Conservation (phyloP, 495 filamentous ascomycete species). For the Penicillium angulare region DNA sequence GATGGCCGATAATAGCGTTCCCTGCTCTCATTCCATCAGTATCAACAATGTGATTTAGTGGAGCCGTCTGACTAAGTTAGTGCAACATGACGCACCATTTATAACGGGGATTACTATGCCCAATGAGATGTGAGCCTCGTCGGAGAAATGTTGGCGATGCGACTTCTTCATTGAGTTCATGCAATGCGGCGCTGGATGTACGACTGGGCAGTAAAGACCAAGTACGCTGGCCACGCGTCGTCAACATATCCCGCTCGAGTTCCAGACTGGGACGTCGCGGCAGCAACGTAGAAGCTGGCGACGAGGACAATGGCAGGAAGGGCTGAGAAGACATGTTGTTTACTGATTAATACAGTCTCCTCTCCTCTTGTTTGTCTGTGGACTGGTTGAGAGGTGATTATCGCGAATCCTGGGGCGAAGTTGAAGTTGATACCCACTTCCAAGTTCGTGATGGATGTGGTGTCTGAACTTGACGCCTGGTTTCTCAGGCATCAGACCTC, state of each 20-base stretch:
- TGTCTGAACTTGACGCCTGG: too few relatives aligned
- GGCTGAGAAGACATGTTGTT: constrained; percentile 18
- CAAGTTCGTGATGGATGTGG: too few relatives aligned
- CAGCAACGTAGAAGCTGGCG: constrained; percentile 16
- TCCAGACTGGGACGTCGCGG: constrained; percentile 34
- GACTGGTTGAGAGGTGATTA: too few relatives aligned
- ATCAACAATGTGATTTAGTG: neutral
- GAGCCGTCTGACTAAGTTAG: neutral
- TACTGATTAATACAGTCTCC: neutral
- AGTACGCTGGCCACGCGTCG: constrained; percentile 38
- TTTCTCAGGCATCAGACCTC: too few relatives aligned
- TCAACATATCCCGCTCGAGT: constrained; percentile 33
- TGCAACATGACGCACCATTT: constrained; percentile 27
- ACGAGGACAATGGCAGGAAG: constrained; percentile 20
- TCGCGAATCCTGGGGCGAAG: too few relatives aligned
- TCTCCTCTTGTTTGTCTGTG: neutral
- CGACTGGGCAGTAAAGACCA: constrained; percentile 29
- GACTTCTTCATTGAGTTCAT: constrained; percentile 20
- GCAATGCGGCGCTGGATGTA: constrained; percentile 20
- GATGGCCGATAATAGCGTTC: constrained; percentile 34
- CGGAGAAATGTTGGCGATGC: constrained; percentile 11
- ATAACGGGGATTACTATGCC: constrained; percentile 33
- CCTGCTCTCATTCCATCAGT: constrained; percentile 27
- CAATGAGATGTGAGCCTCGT: constrained; percentile 32
- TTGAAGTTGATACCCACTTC: too few relatives aligned